Evolutionary conservation across 495 filamentous ascomycete genomes (phyloP).

Genomic region (Viridothelium virens): DNA sequence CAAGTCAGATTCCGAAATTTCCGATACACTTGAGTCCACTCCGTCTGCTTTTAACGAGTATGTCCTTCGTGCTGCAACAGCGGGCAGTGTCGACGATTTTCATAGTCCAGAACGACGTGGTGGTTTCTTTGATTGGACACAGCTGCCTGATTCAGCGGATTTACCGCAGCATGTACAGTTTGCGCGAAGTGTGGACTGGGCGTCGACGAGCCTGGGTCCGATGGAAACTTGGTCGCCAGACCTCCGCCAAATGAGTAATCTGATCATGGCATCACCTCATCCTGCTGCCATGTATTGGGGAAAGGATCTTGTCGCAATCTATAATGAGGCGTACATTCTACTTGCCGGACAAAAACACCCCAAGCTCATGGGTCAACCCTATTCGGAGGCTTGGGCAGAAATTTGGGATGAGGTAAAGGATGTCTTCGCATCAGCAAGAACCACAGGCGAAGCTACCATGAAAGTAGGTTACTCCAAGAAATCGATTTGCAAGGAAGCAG

Average conservation of each 20-base stretch:
- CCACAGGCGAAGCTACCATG: slow-evolving; percentile 60
- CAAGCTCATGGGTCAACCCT: slow-evolving; percentile 56
- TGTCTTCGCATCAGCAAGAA: slow-evolving; percentile 49
- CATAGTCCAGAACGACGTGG: slow-evolving; percentile 20
- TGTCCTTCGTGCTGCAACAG: slow-evolving; percentile 28
- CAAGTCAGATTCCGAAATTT: slow-evolving; percentile 11
- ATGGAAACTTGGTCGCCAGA: slow-evolving; percentile 57
- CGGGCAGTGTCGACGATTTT: slow-evolving; percentile 32
- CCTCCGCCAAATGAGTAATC: slow-evolving; percentile 52
- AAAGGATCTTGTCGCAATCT: slow-evolving; percentile 54
- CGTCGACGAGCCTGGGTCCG: slow-evolving; percentile 53
- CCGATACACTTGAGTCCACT: slow-evolving; percentile 14
- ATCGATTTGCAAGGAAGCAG: neutral
- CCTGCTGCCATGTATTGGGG: slow-evolving; percentile 70
- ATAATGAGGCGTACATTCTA: slow-evolving; percentile 64
- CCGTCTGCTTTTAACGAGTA: slow-evolving; percentile 23
- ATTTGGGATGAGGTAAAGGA: slow-evolving; percentile 58
- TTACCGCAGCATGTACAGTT: slow-evolving; percentile 59
- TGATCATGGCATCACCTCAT: slow-evolving; percentile 66
- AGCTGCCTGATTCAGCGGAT: slow-evolving; percentile 47
- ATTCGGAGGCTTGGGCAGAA: slow-evolving; percentile 56
- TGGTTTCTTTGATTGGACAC: slow-evolving; percentile 61
- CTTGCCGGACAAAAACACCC: slow-evolving; percentile 66
- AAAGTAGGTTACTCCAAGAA: slow-evolving; percentile 34
- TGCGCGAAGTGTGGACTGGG: slow-evolving; percentile 58